phyloP scores from a whole-genome alignment of 345 rosid species.

The Aquilaria yunnanensis region DNA sequence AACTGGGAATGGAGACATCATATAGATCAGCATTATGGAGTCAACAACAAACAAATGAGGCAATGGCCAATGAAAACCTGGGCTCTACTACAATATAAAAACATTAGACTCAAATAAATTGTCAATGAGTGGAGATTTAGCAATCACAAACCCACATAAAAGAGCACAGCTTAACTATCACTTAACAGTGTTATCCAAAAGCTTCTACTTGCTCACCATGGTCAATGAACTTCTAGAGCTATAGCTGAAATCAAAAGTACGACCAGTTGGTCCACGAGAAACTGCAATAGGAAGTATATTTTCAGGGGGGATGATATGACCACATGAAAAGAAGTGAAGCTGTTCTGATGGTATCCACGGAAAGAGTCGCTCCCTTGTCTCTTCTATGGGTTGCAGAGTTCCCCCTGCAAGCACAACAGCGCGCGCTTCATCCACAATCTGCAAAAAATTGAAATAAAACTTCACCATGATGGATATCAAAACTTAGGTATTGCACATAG shows the following conservation, averaged over 20 bases:
- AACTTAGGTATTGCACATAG: neutral
- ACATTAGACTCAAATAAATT: too few species aligned
- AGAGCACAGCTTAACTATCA: too few species aligned
- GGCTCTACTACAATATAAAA: too few species aligned
- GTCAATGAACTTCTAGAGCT: constrained; percentile 56
- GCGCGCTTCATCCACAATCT: constrained; percentile 81
- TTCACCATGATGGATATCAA: constrained; percentile 4
- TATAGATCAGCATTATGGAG: too few species aligned
- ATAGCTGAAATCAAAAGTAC: constrained; percentile 80
- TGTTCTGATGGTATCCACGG: constrained; percentile 66
- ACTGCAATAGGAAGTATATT: constrained; percentile 78
- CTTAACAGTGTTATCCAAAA: too few species aligned
- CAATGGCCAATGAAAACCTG: too few species aligned
- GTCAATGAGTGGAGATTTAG: too few species aligned
- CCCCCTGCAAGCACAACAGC: constrained; percentile 91
- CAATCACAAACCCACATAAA: too few species aligned
- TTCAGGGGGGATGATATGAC: constrained; percentile 82
- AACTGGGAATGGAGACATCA: too few species aligned
- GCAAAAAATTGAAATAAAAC: constrained; percentile 15
- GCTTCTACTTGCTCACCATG: constrained; percentile 37
- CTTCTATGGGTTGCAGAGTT: constrained; percentile 94
- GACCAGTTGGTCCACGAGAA: constrained; percentile 82
- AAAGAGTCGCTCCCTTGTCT: constrained; percentile 86
- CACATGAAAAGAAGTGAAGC: constrained; percentile 78
- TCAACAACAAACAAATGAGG: too few species aligned